These are phyloP conservation scores for Leishmania major DNA, from an alignment of 208 protist genomes.

Conservation along the genomic window DNA sequence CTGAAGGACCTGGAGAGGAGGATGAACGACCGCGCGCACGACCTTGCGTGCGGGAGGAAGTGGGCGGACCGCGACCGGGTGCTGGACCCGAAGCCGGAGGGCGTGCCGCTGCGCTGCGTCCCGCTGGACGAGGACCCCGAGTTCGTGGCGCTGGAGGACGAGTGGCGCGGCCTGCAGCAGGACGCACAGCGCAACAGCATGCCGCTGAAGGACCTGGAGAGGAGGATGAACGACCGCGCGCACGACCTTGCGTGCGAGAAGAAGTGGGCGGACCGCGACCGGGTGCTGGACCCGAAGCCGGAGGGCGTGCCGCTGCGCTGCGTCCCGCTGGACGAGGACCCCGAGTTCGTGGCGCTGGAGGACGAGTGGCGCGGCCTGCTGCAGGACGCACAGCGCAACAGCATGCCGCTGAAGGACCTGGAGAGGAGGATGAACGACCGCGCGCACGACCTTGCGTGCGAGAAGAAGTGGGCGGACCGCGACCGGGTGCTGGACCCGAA, in stretches of 20 bases:
- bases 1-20: too few relatives aligned
- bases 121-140: slow-evolving; percentile 38
- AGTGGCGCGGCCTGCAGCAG: slow-evolving; percentile 21
- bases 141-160: slow-evolving; percentile 36
- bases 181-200: not conserved
- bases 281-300: slow-evolving; percentile 40
- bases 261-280: slow-evolving; percentile 43
- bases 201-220: not conserved
- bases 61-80: slow-evolving; percentile 36
- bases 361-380: slow-evolving; percentile 20
- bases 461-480: slow-evolving; percentile 42
- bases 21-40: slow-evolving; percentile 29
- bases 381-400: slow-evolving; percentile 6
- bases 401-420: slow-evolving; percentile 30
- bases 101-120: slow-evolving; percentile 44
- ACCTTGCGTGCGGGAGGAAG: slow-evolving; percentile 46
- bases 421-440: slow-evolving; percentile 35
- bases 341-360: slow-evolving; percentile 37
- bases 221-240: slow-evolving; percentile 20
- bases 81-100: slow-evolving; percentile 45
- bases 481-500: slow-evolving; percentile 35
- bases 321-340: slow-evolving; percentile 43
- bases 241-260: slow-evolving; percentile 45
- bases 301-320: slow-evolving; percentile 53
- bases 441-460: slow-evolving; percentile 44